Evolutionary conservation across 768 basidiomycete genomes (phyloP).

Genomic region (Psilocybe tampanensis): DNA sequence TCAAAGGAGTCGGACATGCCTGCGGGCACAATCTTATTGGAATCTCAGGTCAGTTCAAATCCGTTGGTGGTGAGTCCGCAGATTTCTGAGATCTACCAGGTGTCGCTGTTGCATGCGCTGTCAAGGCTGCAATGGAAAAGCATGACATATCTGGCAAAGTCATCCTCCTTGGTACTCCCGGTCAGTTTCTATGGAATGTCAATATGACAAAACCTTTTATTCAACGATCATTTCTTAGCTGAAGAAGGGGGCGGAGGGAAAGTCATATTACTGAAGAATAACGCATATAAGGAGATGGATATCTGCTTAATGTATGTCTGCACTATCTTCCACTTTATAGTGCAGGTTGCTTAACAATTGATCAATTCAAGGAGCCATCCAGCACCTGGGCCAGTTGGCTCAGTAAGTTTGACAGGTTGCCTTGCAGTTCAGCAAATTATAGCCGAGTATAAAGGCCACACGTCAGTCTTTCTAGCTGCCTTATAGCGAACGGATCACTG

Average conservation of each 20-base stretch:
- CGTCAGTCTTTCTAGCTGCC: constrained; percentile 43
- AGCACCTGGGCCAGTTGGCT: constrained; percentile 72
- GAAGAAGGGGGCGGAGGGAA: constrained; percentile 84
- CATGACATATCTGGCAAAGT: constrained; percentile 70
- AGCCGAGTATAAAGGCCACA: constrained; percentile 74
- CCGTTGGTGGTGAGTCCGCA: too few relatives aligned
- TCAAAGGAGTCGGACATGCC: constrained; percentile 65
- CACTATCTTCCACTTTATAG: background rate
- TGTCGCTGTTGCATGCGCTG: constrained; percentile 69
- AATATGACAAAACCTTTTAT: background rate
- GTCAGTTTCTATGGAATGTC: constrained; percentile 31
- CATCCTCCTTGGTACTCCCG: constrained; percentile 77
- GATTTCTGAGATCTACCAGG: too few relatives aligned
- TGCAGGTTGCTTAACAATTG: background rate
- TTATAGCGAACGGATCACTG: background rate
- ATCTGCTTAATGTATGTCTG: constrained; percentile 73
- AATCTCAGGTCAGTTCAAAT: constrained; percentile 45
- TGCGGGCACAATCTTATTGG: constrained; percentile 88
- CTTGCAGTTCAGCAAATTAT: constrained; percentile 62
- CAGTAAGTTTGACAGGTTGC: constrained; percentile 63
- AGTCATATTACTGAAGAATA: constrained; percentile 62
- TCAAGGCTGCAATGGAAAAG: constrained; percentile 61
- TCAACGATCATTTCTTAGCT: constrained; percentile 38
- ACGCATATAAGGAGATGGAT: constrained; percentile 77
- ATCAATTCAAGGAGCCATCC: constrained; percentile 72